Conservation (phyloP, 164 flowering plant species). For the Stephania yunnanensis region DNA sequence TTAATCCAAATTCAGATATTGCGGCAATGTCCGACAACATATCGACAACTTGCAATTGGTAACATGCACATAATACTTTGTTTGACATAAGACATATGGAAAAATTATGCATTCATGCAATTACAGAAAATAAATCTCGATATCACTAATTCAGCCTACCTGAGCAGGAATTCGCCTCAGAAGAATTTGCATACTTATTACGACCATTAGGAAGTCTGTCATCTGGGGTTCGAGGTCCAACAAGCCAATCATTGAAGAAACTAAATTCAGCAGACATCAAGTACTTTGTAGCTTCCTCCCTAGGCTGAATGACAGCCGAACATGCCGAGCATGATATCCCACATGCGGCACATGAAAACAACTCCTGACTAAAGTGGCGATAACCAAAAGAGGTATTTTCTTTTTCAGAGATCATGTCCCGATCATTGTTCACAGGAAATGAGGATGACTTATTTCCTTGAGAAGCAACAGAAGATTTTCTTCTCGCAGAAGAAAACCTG, state of each 20-base stretch:
- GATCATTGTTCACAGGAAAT: constrained; percentile 11
- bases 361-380: constrained; percentile 48
- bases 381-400: constrained; percentile 27
- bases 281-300: constrained; percentile 58
- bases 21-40: background rate
- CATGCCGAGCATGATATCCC: constrained; percentile 83
- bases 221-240: constrained; percentile 30
- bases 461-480: constrained; percentile 28
- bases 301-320: constrained; percentile 75
- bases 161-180: constrained; percentile 27
- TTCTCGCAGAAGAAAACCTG: constrained; percentile 36
- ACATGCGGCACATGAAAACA: constrained; percentile 90
- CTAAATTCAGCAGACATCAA: constrained; percentile 73
- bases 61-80: background rate
- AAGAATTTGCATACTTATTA: constrained; percentile 19
- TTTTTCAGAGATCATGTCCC: constrained; percentile 17
- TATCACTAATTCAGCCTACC: constrained; percentile 29
- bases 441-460: constrained; percentile 26
- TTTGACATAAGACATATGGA: background rate
- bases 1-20: background rate
- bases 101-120: background rate
- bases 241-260: constrained; percentile 49
- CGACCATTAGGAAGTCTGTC: constrained; percentile 22
- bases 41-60: background rate
- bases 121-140: background rate